Conservation (phyloP, 768 basidiomycete species). For the Pisolithus tinctorius region DNA sequence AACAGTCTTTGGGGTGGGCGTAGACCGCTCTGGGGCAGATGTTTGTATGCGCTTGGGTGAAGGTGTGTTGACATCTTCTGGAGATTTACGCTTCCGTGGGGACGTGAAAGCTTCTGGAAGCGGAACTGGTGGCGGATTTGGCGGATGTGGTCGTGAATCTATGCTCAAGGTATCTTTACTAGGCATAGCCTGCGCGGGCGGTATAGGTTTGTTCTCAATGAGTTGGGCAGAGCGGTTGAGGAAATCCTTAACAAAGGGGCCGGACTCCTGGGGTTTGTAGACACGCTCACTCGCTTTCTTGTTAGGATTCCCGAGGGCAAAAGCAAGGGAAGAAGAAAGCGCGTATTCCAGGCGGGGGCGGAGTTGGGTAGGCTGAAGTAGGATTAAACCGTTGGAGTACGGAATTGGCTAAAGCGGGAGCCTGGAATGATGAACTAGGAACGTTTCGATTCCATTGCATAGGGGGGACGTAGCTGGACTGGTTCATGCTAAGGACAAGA, state of each 20-base stretch:
- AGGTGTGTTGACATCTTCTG: constrained; percentile 54
- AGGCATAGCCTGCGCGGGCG: constrained; percentile 6
- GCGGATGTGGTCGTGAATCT: constrained; percentile 14
- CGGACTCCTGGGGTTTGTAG: constrained; percentile 53
- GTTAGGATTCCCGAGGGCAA: constrained; percentile 52
- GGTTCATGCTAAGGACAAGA: constrained; percentile 13
- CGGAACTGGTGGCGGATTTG: constrained; percentile 4
- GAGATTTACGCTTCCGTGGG: constrained; percentile 66
- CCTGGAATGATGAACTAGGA: constrained; percentile 46
- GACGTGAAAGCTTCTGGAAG: constrained; percentile 33
- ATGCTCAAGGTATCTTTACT: constrained; percentile 11
- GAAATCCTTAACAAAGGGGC: constrained; percentile 61
- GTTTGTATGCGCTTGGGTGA: constrained; percentile 51
- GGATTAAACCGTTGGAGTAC: constrained; percentile 58
- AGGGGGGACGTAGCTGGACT: constrained; percentile 28
- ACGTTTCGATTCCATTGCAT: constrained; percentile 36
- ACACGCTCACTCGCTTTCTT: constrained; percentile 22
- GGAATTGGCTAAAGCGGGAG: constrained; percentile 55
- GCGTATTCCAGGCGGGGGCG: constrained; percentile 55
- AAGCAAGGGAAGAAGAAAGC: constrained; percentile 73
- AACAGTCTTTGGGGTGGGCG: constrained; percentile 8
- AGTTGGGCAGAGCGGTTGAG: constrained; percentile 44
- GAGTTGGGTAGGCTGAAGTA: constrained; percentile 64
- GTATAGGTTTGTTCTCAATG: constrained; percentile 23
- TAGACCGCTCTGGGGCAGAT: constrained; percentile 5